Base-by-base conservation (phyloP, 2,329 filamentous ascomycete species). In the Epichloe baconii region DNA sequence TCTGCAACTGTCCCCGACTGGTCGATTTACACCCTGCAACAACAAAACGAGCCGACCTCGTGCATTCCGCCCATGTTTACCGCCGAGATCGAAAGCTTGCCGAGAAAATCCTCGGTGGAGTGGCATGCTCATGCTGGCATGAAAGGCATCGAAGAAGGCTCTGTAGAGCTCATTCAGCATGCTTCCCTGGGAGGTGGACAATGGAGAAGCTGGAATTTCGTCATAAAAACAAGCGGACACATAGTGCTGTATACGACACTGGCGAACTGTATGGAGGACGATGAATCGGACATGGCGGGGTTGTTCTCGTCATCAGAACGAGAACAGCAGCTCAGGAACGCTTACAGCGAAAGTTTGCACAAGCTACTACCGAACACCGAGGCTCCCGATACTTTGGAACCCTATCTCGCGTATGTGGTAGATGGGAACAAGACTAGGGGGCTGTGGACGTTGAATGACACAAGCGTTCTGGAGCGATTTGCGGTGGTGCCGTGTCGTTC, bases 61-160 rank as follows among this genome's bases (percentile, higher is more conserved):
- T 65, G 61, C 19, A 58, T 77, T 2, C 83, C 89, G 1, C 84
- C 84, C 0, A 76, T 90, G 58, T 85, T 93, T 62, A 77, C 84
- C 0, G 83, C 82, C 1, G 82, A 93, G 61, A 85, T 96, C 1
- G 76, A 83, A 43, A 78, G 82, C 56, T 73, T 98, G 12, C 93
- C 93, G 1, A 78, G 87, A 19, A 73, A 71, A 15, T 84, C 85
- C 31, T 74, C 74, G 38, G 79, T 96, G 11, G 93, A 98, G 70
- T 98, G 91, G 90, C 84, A 87, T 58, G 83, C 76, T 1, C 78
- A 84, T 52, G 62, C 79, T 3, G 86, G 87, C 0, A 65, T 85
- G 6, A 64, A 65, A 10, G 52, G 56, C 23, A 54, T 71, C 4
- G 53, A 57, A 4, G 59, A 65, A 46, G 52, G 59, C 14, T 60